Evolutionary conservation across 768 basidiomycete genomes (phyloP), one percentile per base, ranked within the genome.

Genomic region (Dentipellis fragilis): DNA sequence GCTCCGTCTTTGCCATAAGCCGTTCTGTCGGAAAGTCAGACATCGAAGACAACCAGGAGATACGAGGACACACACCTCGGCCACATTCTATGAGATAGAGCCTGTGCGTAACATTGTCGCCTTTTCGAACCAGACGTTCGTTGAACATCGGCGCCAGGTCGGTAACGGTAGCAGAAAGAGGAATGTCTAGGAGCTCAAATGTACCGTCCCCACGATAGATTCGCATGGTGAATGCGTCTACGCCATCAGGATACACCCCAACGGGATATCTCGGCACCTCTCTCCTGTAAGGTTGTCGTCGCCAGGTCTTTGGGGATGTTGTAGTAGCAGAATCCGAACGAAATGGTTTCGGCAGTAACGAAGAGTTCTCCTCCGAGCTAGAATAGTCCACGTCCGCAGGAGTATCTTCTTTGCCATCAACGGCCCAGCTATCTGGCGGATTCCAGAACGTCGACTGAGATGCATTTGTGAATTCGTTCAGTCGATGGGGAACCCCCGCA

Each of bases 381-480:
- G 76, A 71, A 46, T 74, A 67, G 17, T 71, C 71, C 1, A 68
- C 72, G 3, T 68, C 71, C 7, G 66, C 71, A 3, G 75, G 75
- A 51, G 68, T 72, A 3, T 67, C 71, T 7, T 67, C 71, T 3
- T 75, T 75, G 51, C 73, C 75, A 46, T 74, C 75, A 39, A 79
- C 78, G 14, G 75, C 84, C 88, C 89, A 90, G 54, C 86, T 88
- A 63, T 89, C 79, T 1, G 89, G 89, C 6, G 89, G 72, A 3
- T 69, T 78, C 88, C 88, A 91, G 9, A n/a, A 40, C 37, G 50
- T 57, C 35, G 16, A 50, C 29, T 55, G 51, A 22, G 54, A 52
- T 45, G 59, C 34, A 46, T 34, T 42, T 6, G 29, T 29, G 29
- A 29, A 29, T 29, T 29, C 29, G n/a, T 45, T 45, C 8, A 45